Conservation (phyloP, 2,329 filamentous ascomycete genomes). For the Zasmidium angulare region DNA sequence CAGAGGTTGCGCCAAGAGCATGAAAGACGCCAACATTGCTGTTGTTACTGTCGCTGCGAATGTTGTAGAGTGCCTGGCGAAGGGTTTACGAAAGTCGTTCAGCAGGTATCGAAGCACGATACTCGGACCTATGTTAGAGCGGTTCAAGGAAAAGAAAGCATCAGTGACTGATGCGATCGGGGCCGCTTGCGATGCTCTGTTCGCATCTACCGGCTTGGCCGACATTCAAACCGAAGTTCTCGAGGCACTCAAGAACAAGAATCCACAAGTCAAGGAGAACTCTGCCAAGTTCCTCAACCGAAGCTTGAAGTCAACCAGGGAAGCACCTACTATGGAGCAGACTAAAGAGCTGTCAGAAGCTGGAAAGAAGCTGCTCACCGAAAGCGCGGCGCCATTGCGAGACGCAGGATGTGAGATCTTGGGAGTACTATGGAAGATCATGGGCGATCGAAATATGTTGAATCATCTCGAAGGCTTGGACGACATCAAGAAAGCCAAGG, state of each 20-base stretch:
- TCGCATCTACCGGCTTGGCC: slow-evolving; percentile 65
- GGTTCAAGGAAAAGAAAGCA: slow-evolving; percentile 95
- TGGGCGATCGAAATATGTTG: slow-evolving; percentile 94
- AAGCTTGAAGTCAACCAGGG: slow-evolving; percentile 76
- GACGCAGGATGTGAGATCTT: slow-evolving; percentile 89
- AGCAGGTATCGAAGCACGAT: slow-evolving; percentile 76
- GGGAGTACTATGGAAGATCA: slow-evolving; percentile 96
- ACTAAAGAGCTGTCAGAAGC: slow-evolving; percentile 82
- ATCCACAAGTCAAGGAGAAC: slow-evolving; percentile 95
- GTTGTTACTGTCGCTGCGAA: slow-evolving; percentile 92
- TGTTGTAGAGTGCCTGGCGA: slow-evolving; percentile 85
- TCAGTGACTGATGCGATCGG: slow-evolving; percentile 84
- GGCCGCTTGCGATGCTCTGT: slow-evolving; percentile 74
- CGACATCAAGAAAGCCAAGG: slow-evolving; percentile 91
- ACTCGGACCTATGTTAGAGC: slow-evolving; percentile 88
- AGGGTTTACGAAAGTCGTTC: slow-evolving; percentile 76
- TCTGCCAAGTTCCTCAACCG: slow-evolving; percentile 91
- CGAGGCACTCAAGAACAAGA: slow-evolving; percentile 86
- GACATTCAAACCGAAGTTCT: slow-evolving; percentile 92
- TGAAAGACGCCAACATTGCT: slow-evolving; percentile 98
- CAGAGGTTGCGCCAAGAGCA: slow-evolving; percentile 83
- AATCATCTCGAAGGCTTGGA: slow-evolving; percentile 88
- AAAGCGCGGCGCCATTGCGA: slow-evolving; percentile 81
- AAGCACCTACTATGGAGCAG: slow-evolving; percentile 81
- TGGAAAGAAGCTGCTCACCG: slow-evolving; percentile 83